These are phyloP conservation scores for Hemisphaericaspora xylofermentans DNA, from an alignment of 1,139 yeast genomes.

Conservation along the genomic window DNA sequence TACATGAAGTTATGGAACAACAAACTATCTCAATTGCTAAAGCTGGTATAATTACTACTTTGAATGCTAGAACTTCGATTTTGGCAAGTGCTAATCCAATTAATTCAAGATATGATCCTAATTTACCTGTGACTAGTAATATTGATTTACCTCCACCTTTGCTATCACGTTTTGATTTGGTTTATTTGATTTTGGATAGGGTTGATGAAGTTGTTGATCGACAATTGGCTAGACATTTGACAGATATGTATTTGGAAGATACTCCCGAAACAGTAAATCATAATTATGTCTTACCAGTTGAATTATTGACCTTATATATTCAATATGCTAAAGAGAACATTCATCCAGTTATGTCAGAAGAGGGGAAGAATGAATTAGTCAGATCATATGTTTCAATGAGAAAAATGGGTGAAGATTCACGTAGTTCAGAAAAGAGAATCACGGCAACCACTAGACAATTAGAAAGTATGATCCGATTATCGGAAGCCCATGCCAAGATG, in stretches of 20 bases:
- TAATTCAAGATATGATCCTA: slow-evolving; percentile 90
- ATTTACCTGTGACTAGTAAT: slow-evolving; percentile 88
- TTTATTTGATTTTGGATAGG: slow-evolving; percentile 85
- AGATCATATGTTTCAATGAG: slow-evolving; percentile 91
- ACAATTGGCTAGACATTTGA: slow-evolving; percentile 84
- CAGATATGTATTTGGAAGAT: slow-evolving; percentile 90
- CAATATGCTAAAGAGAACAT: slow-evolving; percentile 86
- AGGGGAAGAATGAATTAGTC: slow-evolving; percentile 85
- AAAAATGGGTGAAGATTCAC: slow-evolving; percentile 86
- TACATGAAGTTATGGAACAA: slow-evolving; percentile 99
- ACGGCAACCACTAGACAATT: slow-evolving; percentile 98
- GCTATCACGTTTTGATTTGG: slow-evolving; percentile 90
- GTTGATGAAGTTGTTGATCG: slow-evolving; percentile 86
- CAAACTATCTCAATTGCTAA: slow-evolving; percentile 97
- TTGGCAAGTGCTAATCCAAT: slow-evolving; percentile 98
- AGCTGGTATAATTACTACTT: slow-evolving; percentile 95
- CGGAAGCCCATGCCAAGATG: slow-evolving; percentile 98
- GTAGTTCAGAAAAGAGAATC: slow-evolving; percentile 84
- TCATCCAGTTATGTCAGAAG: slow-evolving; percentile 74
- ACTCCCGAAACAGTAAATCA: slow-evolving; percentile 69
- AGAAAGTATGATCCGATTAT: slow-evolving; percentile 89
- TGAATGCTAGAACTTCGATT: slow-evolving; percentile 93
- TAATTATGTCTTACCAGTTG: slow-evolving; percentile 75
- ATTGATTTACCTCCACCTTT: slow-evolving; percentile 96
- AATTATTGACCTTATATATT: slow-evolving; percentile 81